Evolutionary conservation across 2,329 filamentous ascomycete genomes (phyloP).

Genomic region (Epichloe sylvatica): DNA sequence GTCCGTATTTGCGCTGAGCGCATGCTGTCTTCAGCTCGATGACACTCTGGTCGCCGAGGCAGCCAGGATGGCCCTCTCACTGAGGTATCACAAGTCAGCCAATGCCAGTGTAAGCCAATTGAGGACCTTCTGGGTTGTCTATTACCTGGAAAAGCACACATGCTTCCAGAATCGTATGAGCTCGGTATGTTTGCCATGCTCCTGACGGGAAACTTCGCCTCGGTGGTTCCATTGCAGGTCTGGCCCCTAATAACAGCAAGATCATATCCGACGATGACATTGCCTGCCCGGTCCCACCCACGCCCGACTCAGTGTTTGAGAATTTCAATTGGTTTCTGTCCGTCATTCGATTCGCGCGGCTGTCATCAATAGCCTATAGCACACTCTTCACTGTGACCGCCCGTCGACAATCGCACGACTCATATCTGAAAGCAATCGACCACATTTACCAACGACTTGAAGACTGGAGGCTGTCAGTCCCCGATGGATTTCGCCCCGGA

Average conservation of each 20-base stretch:
- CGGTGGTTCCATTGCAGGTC: background rate
- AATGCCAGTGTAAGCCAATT: slow-evolving; percentile 7
- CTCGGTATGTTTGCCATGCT: slow-evolving; percentile 15
- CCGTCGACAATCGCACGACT: slow-evolving; percentile 10
- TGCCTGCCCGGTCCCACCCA: slow-evolving; percentile 19
- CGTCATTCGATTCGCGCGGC: slow-evolving; percentile 16
- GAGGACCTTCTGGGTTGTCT: slow-evolving; percentile 26
- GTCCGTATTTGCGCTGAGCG: slow-evolving; percentile 22
- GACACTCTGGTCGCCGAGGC: slow-evolving; percentile 20
- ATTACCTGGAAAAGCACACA: slow-evolving; percentile 23
- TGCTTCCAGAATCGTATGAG: slow-evolving; percentile 17
- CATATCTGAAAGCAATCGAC: slow-evolving; percentile 11
- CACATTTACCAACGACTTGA: slow-evolving; percentile 15
- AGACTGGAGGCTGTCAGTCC: slow-evolving; percentile 17
- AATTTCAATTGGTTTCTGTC: slow-evolving; percentile 22
- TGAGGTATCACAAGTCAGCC: slow-evolving; percentile 17
- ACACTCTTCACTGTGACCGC: slow-evolving; percentile 23
- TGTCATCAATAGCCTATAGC: slow-evolving; percentile 20
- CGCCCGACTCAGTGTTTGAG: slow-evolving; percentile 18
- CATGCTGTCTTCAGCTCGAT: slow-evolving; percentile 20
- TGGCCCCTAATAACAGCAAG: slow-evolving; percentile 9
- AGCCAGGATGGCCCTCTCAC: slow-evolving; percentile 18
- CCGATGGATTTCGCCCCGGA: slow-evolving; percentile 15
- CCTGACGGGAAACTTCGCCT: background rate
- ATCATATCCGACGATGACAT: slow-evolving; percentile 24